These are phyloP conservation scores for Amphibolis antarctica DNA, from an alignment of 106 monocot species.

Conservation along the genomic window DNA sequence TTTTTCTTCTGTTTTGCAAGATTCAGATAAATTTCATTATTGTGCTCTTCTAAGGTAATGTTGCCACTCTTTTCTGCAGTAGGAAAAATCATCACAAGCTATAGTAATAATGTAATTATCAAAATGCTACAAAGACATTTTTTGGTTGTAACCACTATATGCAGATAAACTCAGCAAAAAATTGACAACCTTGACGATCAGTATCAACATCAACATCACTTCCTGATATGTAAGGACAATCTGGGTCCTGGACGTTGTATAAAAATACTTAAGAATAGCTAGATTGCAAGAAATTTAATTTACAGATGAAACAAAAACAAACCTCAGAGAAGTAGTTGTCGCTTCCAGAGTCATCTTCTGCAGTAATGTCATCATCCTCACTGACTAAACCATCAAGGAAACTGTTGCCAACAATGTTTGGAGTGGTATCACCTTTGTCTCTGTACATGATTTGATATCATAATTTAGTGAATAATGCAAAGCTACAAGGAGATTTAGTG, in stretches of 20 bases:
- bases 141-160: no score
- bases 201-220: conserved; percentile 4
- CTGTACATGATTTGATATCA: background rate
- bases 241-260: conserved; percentile 12
- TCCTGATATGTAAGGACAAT: conserved; percentile 22
- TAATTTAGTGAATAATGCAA: no score
- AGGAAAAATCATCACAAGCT: background rate
- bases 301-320: background rate
- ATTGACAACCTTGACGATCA: conserved; percentile 1
- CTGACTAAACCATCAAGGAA: conserved; percentile 9
- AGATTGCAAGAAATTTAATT: background rate
- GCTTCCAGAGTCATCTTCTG: conserved; percentile 15
- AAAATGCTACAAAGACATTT: background rate
- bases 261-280: background rate
- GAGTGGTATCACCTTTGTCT: background rate
- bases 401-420: conserved; percentile 2
- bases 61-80: conserved; percentile 4
- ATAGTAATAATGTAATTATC: background rate
- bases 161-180: background rate
- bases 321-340: conserved; percentile 22
- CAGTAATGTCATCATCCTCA: conserved; percentile 11
- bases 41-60: background rate
- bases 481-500: no score
- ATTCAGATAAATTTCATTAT: conserved; percentile 9
- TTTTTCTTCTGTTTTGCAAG: conserved; percentile 12